A percentile compares a stretch with the other conserved stretches of the same genome.
Evolutionary conservation across 2,329 filamentous ascomycete species (phyloP).

Genomic region (Aspergillus novofumigatus): DNA sequence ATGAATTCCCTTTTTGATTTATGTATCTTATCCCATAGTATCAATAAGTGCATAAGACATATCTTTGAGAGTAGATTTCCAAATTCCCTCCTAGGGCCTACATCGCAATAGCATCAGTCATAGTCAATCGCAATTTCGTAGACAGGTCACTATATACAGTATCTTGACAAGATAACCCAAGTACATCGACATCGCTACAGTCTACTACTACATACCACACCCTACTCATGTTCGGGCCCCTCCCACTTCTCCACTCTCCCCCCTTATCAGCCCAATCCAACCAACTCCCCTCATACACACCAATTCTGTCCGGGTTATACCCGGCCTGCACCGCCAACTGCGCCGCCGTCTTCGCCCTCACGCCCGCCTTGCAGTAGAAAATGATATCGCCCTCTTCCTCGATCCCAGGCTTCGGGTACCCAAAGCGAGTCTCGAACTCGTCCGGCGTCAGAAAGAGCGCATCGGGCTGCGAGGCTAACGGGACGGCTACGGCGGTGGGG

Average conservation of each 20-base stretch:
- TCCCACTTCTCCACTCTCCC: constrained; percentile 56
- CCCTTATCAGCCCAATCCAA: constrained; percentile 75
- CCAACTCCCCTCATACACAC: constrained; percentile 51
- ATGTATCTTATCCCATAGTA: too few species aligned
- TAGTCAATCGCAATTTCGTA: background rate
- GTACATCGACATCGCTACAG: background rate
- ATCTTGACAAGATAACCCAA: background rate
- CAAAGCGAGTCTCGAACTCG: constrained; percentile 80
- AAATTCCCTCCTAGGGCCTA: background rate
- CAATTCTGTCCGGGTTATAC: constrained; percentile 61
- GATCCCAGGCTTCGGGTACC: constrained; percentile 64
- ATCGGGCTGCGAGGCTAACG: constrained; percentile 71
- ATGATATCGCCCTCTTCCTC: constrained; percentile 54
- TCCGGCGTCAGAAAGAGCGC: constrained; percentile 69
- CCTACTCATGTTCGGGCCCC: constrained; percentile 19
- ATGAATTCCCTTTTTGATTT: background rate
- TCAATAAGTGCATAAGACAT: background rate
- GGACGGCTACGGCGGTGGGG: constrained; percentile 77
- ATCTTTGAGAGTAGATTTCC: too few species aligned
- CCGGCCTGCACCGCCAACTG: constrained; percentile 71
- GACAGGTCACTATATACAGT: background rate
- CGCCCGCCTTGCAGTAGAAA: constrained; percentile 92
- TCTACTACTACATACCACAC: background rate
- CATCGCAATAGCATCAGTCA: background rate
- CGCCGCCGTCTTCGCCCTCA: constrained; percentile 74